These are phyloP conservation scores for Tritrichomonas foetus DNA, from an alignment of 208 protist species.

Conservation along the genomic window DNA sequence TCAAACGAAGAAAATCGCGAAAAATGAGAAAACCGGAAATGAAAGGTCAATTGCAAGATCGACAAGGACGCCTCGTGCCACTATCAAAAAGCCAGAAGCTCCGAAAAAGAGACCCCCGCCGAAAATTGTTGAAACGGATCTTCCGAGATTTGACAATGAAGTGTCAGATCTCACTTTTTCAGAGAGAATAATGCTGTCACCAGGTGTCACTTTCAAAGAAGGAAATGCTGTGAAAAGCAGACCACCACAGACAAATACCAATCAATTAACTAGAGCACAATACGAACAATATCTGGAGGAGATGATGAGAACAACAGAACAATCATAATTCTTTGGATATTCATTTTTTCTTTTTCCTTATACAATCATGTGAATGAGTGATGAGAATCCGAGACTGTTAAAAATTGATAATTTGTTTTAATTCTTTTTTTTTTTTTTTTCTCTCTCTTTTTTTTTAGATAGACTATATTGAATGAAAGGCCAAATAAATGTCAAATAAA, in stretches of 20 bases:
- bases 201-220: slow-evolving; percentile 1
- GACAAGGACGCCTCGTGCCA: neutral
- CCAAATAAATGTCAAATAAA: too few species aligned
- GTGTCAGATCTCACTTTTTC: neutral
- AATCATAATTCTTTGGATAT: too few species aligned
- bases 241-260: neutral
- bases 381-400: too few species aligned
- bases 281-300: slow-evolving; percentile 26
- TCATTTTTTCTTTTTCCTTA: too few species aligned
- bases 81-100: neutral
- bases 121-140: neutral
- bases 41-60: too few species aligned
- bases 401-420: too few species aligned
- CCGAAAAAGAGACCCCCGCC: neutral
- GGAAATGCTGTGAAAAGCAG: neutral
- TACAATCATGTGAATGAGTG: too few species aligned
- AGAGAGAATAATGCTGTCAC: neutral
- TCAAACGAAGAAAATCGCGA: neutral
- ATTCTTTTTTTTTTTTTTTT: too few species aligned
- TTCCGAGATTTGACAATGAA: neutral
- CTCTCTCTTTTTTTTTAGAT: too few species aligned
- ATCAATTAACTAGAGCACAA: slow-evolving; percentile 17
- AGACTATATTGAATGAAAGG: too few species aligned
- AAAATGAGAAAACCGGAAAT: too few species aligned
- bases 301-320: neutral